phyloP scores from a whole-genome alignment of 805 yeast species.

The Pachysolen tannophilus region DNA sequence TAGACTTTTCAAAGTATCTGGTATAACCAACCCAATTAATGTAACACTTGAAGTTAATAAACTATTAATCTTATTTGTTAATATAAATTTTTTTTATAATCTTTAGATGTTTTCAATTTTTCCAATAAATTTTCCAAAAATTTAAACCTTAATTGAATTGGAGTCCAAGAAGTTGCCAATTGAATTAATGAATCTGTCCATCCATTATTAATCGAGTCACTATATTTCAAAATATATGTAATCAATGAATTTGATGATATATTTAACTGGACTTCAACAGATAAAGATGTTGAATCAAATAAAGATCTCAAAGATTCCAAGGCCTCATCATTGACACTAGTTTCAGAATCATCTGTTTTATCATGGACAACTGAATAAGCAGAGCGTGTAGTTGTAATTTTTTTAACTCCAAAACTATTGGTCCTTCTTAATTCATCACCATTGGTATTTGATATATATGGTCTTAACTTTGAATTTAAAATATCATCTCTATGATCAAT shows the following conservation, averaged over 20 bases:
- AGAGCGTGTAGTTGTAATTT: too few species aligned
- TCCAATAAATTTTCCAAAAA: slow-evolving; percentile 9
- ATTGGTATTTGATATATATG: too few species aligned
- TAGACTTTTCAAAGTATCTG: slow-evolving; percentile 35
- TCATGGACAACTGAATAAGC: too few species aligned
- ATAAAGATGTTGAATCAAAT: slow-evolving; percentile 56
- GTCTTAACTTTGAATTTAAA: slow-evolving; percentile 8
- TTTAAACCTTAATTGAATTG: slow-evolving; percentile 65
- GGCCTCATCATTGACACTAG: slow-evolving; percentile 13
- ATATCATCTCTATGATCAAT: slow-evolving; percentile 16
- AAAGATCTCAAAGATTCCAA: slow-evolving; percentile 42
- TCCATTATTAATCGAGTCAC: slow-evolving; percentile 13
- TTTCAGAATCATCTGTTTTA: slow-evolving; percentile 6
- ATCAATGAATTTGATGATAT: slow-evolving; percentile 47
- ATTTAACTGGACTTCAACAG: slow-evolving; percentile 37
- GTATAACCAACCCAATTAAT: slow-evolving; percentile 79
- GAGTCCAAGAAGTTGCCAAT: slow-evolving; percentile 68
- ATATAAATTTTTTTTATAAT: slow-evolving; percentile 26
- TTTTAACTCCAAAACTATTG: too few species aligned
- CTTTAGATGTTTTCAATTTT: slow-evolving; percentile 12
- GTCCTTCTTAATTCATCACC: too few species aligned
- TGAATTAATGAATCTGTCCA: slow-evolving; percentile 59
- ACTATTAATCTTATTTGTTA: slow-evolving; percentile 26
- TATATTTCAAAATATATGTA: slow-evolving; percentile 28
- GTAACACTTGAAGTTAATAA: slow-evolving; percentile 71